These are phyloP conservation scores for Mantamonas sphyraenae DNA, from an alignment of 78 protist species.

Conservation along the genomic window DNA sequence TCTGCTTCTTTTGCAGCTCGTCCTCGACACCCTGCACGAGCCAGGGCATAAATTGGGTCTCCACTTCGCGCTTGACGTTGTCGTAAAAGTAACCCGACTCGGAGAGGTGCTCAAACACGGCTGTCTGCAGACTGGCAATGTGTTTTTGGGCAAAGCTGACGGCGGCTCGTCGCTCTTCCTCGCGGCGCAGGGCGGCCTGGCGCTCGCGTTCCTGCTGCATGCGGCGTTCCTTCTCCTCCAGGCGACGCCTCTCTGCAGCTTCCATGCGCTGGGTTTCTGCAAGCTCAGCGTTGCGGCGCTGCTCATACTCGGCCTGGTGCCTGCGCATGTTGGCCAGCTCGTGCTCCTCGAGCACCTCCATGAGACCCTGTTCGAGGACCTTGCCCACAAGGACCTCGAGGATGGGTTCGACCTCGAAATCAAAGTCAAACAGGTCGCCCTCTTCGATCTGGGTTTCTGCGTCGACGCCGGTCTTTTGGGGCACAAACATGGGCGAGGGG, in stretches of 20 bases:
- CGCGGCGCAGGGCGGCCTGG: constrained; percentile 7
- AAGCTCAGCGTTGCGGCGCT: constrained; percentile 42
- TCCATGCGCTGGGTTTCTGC: constrained; percentile 69
- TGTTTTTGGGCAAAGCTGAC: constrained; percentile 29
- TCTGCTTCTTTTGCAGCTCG: too few relatives aligned
- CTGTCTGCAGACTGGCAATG: constrained; percentile 18
- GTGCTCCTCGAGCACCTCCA: constrained; percentile 82
- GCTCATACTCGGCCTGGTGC: constrained; percentile 51
- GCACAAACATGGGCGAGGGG: constrained; percentile 59
- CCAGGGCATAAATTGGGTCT: constrained; percentile 59
- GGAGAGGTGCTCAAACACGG: constrained; percentile 29
- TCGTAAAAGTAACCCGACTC: constrained; percentile 61
- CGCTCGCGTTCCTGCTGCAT: constrained; percentile 13
- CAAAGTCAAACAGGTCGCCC: constrained; percentile 82
- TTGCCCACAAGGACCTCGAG: constrained; percentile 77
- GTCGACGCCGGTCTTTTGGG: constrained; percentile 57
- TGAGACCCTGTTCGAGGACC: constrained; percentile 69
- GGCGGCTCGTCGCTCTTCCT: constrained; percentile 31
- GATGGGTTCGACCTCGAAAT: constrained; percentile 79
- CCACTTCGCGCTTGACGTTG: constrained; percentile 40
- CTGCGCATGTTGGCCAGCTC: constrained; percentile 56
- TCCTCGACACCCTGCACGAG: constrained; percentile 20
- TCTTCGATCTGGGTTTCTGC: constrained; percentile 57
- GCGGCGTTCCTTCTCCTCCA: constrained; percentile 67
- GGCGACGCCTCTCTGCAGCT: constrained; percentile 56